A percentile compares a stretch with the other conserved stretches of the same genome.
These are phyloP conservation scores for Penicillium sp. DNA, from an alignment of 2,329 filamentous ascomycete genomes.

Conservation along the genomic window DNA sequence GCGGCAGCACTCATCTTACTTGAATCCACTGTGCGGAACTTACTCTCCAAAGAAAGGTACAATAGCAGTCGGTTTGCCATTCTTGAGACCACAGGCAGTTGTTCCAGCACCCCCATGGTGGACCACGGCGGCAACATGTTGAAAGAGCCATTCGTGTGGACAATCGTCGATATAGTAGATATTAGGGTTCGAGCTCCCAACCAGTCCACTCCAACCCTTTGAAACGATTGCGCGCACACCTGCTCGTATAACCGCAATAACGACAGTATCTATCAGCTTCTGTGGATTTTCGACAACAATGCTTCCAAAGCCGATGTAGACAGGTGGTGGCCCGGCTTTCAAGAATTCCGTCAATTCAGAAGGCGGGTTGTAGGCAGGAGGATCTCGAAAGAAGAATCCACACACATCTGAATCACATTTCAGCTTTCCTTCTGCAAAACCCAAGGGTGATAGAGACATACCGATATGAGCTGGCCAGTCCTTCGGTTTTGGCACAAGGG, in stretches of 20 bases:
- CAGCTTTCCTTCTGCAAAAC: not conserved
- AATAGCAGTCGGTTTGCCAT: constrained; percentile 55
- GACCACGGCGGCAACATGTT: constrained; percentile 56
- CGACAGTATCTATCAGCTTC: constrained; percentile 47
- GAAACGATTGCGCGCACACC: constrained; percentile 58
- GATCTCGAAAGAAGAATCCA: constrained; percentile 50
- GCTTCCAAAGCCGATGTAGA: constrained; percentile 61
- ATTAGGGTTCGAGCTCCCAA: constrained; percentile 35
- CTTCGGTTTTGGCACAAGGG: constrained; percentile 42
- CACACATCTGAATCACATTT: constrained; percentile 35
- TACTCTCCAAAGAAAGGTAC: constrained; percentile 61
- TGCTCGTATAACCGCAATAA: constrained; percentile 50
- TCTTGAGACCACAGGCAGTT: constrained; percentile 56
- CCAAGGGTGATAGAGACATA: constrained; percentile 9
- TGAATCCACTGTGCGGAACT: constrained; percentile 3
- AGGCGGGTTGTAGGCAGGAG: constrained; percentile 43
- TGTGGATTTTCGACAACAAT: constrained; percentile 57
- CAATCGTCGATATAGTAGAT: constrained; percentile 58
- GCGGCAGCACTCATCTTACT: too few species aligned
- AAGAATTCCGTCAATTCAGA: constrained; percentile 49
- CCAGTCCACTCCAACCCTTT: constrained; percentile 56
- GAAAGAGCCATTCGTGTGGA: constrained; percentile 62
- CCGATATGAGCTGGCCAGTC: constrained; percentile 45
- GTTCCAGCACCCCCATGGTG: constrained; percentile 64
- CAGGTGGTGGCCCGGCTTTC: constrained; percentile 48